phyloP scores from a whole-genome alignment of 805 yeast genomes.

The Kuraishia molischiana region DNA sequence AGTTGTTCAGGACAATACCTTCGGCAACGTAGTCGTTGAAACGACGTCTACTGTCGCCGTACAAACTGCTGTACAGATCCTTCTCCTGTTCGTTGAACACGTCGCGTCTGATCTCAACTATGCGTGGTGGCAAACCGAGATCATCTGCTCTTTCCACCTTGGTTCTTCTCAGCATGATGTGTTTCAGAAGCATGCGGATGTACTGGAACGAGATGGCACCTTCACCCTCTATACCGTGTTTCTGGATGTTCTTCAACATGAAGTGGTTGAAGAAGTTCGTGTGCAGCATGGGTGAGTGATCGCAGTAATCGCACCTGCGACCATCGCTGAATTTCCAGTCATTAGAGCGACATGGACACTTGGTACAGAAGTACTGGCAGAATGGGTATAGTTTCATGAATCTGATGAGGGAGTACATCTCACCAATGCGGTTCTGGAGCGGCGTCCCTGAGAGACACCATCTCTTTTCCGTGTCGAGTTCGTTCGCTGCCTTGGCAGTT shows the following conservation, averaged over 20 bases:
- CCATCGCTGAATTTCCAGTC: constrained; percentile 83
- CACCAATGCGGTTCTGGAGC: constrained; percentile 92
- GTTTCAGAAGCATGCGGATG: constrained; percentile 63
- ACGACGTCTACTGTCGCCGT: constrained; percentile 77
- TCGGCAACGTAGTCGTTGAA: constrained; percentile 91
- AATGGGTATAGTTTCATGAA: constrained; percentile 81
- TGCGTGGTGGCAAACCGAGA: constrained; percentile 92
- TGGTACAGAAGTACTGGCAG: constrained; percentile 85
- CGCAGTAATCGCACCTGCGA: constrained; percentile 79
- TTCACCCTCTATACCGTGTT: constrained; percentile 71
- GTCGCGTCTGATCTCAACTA: constrained; percentile 82
- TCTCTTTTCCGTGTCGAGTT: constrained; percentile 58
- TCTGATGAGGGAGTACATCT: constrained; percentile 84
- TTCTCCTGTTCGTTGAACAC: constrained; percentile 90
- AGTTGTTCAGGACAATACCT: constrained; percentile 93
- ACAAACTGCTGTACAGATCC: constrained; percentile 81
- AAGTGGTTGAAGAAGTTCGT: constrained; percentile 94
- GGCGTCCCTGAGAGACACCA: constrained; percentile 98
- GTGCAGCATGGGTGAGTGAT: constrained; percentile 91
- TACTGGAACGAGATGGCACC: constrained; percentile 72
- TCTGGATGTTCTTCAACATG: constrained; percentile 88
- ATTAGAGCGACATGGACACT: constrained; percentile 73
- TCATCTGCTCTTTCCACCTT: constrained; percentile 96
- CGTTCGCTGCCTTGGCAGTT: constrained; percentile 87
- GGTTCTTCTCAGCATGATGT: constrained; percentile 88